phyloP scores from a whole-genome alignment of 352 stramenopile species.

The Pythium grandisporangium region DNA sequence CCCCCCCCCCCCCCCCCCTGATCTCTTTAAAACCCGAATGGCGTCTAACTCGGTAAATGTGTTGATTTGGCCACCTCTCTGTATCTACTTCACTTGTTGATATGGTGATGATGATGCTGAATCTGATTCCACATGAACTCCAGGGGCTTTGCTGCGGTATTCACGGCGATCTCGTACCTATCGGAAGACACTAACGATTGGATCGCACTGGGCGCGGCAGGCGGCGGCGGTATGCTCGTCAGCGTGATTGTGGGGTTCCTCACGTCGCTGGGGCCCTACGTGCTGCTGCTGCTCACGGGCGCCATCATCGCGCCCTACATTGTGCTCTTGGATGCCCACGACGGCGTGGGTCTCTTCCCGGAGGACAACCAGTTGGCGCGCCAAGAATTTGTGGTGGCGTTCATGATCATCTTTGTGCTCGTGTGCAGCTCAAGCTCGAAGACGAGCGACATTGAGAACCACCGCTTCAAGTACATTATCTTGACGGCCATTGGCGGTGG shows the following conservation, averaged over 20 bases:
- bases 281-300: slow-evolving; percentile 59
- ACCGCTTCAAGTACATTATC: slow-evolving; percentile 86
- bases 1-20: too few species aligned
- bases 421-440: slow-evolving; percentile 74
- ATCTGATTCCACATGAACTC: neutral
- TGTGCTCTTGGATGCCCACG: slow-evolving; percentile 66
- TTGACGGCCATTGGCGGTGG: slow-evolving; percentile 62
- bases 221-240: slow-evolving; percentile 52
- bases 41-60: too few species aligned
- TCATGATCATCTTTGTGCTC: slow-evolving; percentile 83
- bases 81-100: too few species aligned
- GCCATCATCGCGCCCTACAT: slow-evolving; percentile 65
- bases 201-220: slow-evolving; percentile 52
- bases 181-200: slow-evolving; percentile 59
- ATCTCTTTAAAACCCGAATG: too few species aligned
- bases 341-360: slow-evolving; percentile 59
- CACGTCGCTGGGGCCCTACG: slow-evolving; percentile 54
- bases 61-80: too few species aligned
- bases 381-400: slow-evolving; percentile 83
- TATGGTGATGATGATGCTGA: neutral
- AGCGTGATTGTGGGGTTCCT: slow-evolving; percentile 67
- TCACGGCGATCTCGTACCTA: slow-evolving; percentile 53
- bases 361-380: slow-evolving; percentile 66
- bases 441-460: slow-evolving; percentile 76
- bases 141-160: slow-evolving; percentile 65